A percentile compares a stretch with the other conserved stretches of the same genome.
phyloP scores from a whole-genome alignment of 805 yeast species.

The Yamadazyma kitorensis region DNA sequence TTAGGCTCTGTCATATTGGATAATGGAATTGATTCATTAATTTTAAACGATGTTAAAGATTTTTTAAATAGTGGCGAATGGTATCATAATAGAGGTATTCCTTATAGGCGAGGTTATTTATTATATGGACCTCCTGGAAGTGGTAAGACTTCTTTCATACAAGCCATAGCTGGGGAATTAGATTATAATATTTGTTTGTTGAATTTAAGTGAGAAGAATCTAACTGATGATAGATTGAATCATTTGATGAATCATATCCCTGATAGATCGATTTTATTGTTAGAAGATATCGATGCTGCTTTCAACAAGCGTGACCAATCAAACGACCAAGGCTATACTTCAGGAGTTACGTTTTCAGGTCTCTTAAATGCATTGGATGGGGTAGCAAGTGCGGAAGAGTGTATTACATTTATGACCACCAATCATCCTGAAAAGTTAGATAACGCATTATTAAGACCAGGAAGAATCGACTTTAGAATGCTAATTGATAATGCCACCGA shows the following conservation, averaged over 20 bases:
- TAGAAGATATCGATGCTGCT: constrained; percentile 97
- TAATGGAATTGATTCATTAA: constrained; percentile 61
- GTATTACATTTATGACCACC: constrained; percentile 96
- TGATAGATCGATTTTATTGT: constrained; percentile 73
- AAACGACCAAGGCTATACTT: constrained; percentile 70
- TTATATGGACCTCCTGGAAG: constrained; percentile 97
- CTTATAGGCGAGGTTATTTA: constrained; percentile 91
- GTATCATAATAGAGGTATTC: constrained; percentile 97
- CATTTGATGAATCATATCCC: constrained; percentile 97
- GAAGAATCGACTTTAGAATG: constrained; percentile 84
- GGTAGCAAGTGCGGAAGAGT: constrained; percentile 95
- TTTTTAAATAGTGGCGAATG: constrained; percentile 79
- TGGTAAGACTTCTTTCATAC: constrained; percentile 94
- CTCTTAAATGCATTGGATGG: constrained; percentile 93
- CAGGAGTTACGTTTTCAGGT: constrained; percentile 96
- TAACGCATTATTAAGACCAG: constrained; percentile 92
- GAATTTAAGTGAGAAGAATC: constrained; percentile 83
- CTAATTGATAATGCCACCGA: constrained; percentile 84
- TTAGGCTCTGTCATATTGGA: constrained; percentile 86
- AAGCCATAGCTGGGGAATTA: constrained; percentile 93
- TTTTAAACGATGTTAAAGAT: constrained; percentile 72
- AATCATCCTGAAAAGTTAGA: constrained; percentile 94
- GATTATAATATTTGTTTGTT: constrained; percentile 94
- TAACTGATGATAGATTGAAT: constrained; percentile 92
- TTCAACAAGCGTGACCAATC: constrained; percentile 78